Percentiles rank a stretch among this genome's conserved stretches.
These are phyloP conservation scores for Tolypocladium sp. DNA, from an alignment of 2,329 filamentous ascomycete genomes.

Conservation along the genomic window DNA sequence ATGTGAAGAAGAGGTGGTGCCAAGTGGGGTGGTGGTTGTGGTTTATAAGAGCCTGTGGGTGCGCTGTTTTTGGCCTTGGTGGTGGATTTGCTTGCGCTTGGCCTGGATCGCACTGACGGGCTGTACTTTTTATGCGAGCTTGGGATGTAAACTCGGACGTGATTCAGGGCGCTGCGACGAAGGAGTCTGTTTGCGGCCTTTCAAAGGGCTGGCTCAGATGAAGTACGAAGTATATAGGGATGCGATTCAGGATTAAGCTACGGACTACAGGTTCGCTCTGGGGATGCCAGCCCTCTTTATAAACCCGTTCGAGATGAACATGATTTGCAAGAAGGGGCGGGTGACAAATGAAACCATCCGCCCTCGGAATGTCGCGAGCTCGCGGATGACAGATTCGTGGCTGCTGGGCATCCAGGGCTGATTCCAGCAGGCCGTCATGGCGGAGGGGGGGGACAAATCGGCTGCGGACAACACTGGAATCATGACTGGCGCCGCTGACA, in stretches of 20 bases:
- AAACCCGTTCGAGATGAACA: neutral
- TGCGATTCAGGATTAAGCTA: too few species aligned
- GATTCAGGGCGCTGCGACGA: too few species aligned
- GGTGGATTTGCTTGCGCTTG: neutral
- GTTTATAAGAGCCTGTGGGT: neutral
- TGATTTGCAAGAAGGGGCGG: neutral
- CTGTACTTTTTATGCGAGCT: too few species aligned
- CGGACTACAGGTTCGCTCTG: neutral
- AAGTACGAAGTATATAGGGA: too few species aligned
- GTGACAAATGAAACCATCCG: neutral
- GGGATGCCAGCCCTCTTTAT: neutral
- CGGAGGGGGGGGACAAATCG: neutral
- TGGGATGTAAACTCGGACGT: neutral
- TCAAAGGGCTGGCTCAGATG: neutral
- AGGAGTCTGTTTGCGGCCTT: too few species aligned
- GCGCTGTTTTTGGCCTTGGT: neutral
- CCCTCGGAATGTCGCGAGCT: slow-evolving; percentile 1
- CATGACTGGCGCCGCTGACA: neutral
- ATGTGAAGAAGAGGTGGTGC: neutral
- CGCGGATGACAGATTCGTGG: neutral
- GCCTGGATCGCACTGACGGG: neutral
- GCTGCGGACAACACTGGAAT: neutral
- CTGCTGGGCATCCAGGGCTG: neutral
- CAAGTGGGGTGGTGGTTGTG: neutral
- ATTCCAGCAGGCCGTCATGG: neutral